Conservation (phyloP, 2,329 filamentous ascomycete genomes). For the Colletotrichum sp. region DNA sequence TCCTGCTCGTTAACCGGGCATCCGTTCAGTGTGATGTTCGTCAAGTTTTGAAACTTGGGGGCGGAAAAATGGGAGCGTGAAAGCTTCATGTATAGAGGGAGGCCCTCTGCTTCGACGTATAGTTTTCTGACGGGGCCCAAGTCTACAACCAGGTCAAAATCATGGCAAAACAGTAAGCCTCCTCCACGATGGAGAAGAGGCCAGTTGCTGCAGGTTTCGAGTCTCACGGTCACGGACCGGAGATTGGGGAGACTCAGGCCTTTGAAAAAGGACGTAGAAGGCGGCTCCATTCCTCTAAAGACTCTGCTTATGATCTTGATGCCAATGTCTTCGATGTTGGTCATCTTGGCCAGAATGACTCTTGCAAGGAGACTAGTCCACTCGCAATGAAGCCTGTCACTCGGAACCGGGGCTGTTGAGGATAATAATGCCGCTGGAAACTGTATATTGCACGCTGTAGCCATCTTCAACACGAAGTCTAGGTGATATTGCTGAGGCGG, state of each 20-base stretch:
- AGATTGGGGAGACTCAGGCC: neutral
- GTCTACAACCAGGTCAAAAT: neutral
- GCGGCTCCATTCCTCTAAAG: neutral
- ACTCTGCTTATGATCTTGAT: neutral
- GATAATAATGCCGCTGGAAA: neutral
- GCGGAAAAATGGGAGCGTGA: accelerated
- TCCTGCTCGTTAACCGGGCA: neutral
- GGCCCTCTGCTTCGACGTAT: neutral
- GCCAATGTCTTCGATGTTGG: neutral
- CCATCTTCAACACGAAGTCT: neutral
- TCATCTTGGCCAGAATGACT: neutral
- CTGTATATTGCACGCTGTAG: neutral
- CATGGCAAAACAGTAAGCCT: neutral
- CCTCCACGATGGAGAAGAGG: accelerated
- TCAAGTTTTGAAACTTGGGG: neutral
- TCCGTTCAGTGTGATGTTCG: neutral
- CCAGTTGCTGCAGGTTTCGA: neutral
- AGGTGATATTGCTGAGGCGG: neutral
- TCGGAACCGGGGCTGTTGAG: neutral
- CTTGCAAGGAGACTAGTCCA: neutral
- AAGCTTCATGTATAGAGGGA: neutral
- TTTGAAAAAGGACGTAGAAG: neutral
- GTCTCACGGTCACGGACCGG: neutral
- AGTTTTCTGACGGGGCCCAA: neutral
- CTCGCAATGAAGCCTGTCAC: neutral